Percentiles rank a stretch among this genome's conserved stretches.
phyloP scores from a whole-genome alignment of 331 rosid genomes.

The Acacia concinna region DNA sequence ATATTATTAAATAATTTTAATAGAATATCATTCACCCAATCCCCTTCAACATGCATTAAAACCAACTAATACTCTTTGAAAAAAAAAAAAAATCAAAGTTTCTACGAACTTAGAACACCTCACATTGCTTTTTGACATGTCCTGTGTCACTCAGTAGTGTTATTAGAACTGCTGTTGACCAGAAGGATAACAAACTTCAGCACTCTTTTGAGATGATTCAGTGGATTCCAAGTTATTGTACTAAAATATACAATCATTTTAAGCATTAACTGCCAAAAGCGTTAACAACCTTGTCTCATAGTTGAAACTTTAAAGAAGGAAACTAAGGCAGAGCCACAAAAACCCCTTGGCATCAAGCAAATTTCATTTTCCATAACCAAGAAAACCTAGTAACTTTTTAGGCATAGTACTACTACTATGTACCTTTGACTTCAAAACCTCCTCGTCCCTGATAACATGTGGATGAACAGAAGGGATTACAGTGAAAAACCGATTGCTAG shows the following conservation, averaged over 20 bases:
- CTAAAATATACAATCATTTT: conserved; percentile 13
- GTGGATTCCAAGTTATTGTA: not conserved
- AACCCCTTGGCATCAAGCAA: not conserved
- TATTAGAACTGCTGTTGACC: not conserved
- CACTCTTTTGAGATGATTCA: conserved; percentile 1
- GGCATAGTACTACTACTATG: conserved; percentile 6
- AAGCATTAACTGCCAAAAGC: not conserved
- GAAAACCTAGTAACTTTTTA: conserved; percentile 5
- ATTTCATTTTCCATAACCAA: conserved; percentile 29
- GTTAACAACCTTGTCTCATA: not conserved
- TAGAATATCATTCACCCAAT: conserved; percentile 11
- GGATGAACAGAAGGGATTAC: conserved; percentile 95
- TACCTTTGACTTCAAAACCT: conserved; percentile 89
- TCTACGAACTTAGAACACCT: not conserved
- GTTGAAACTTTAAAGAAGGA: conserved; percentile 6
- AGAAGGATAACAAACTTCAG: conserved; percentile 20
- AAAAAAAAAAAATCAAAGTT: not conserved
- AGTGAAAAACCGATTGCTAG: conserved; percentile 96
- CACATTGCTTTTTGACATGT: conserved; percentile 12
- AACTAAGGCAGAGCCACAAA: conserved; percentile 14
- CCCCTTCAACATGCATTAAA: not conserved
- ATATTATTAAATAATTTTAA: not conserved
- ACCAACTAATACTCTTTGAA: not conserved
- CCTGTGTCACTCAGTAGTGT: not conserved
- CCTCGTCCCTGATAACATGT: conserved; percentile 79